A percentile compares a stretch with the other conserved stretches of the same genome.
Evolutionary conservation across 2,329 filamentous ascomycete genomes (phyloP).

Genomic region (Fusarium tricinctum): DNA sequence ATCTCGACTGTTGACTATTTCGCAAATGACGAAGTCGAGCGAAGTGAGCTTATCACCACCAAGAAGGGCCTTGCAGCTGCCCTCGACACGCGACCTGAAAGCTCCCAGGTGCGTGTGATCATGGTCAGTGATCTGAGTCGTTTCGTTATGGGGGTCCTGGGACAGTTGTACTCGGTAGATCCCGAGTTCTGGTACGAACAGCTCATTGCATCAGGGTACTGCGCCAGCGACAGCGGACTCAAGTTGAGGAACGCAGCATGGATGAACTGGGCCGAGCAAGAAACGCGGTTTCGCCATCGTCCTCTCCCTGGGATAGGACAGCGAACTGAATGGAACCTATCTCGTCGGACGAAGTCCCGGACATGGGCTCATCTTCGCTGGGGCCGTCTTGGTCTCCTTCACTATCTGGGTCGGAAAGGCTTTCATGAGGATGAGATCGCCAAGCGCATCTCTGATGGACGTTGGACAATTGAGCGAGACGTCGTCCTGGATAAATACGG

Average conservation of each 20-base stretch:
- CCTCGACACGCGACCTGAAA: constrained; percentile 4
- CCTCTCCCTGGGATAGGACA: constrained; percentile 23
- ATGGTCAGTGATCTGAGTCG: constrained; percentile 51
- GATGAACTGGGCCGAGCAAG: constrained; percentile 50
- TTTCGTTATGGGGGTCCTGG: constrained; percentile 50
- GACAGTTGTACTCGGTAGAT: constrained; percentile 48
- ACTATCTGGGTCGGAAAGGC: constrained; percentile 17
- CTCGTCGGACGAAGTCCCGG: constrained; percentile 5
- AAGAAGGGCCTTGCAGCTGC: constrained; percentile 22
- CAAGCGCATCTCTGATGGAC: constrained; percentile 20
- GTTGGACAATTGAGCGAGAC: constrained; percentile 27
- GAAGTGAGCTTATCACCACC: constrained; percentile 6
- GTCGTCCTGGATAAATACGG: constrained; percentile 23
- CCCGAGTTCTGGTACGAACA: constrained; percentile 52
- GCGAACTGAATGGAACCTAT: constrained; percentile 22
- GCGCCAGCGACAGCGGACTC: constrained; percentile 48
- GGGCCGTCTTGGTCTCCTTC: constrained; percentile 24
- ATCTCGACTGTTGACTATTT: constrained; percentile 23
- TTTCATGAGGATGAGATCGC: constrained; percentile 28
- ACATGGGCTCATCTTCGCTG: constrained; percentile 25
- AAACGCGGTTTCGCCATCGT: constrained; percentile 35
- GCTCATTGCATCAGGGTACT: constrained; percentile 48
- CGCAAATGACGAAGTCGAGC: not conserved
- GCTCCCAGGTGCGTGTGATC: constrained; percentile 41
- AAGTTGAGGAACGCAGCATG: constrained; percentile 50